phyloP scores from a whole-genome alignment of 2,329 filamentous ascomycete species.

The Periconia digitata region DNA sequence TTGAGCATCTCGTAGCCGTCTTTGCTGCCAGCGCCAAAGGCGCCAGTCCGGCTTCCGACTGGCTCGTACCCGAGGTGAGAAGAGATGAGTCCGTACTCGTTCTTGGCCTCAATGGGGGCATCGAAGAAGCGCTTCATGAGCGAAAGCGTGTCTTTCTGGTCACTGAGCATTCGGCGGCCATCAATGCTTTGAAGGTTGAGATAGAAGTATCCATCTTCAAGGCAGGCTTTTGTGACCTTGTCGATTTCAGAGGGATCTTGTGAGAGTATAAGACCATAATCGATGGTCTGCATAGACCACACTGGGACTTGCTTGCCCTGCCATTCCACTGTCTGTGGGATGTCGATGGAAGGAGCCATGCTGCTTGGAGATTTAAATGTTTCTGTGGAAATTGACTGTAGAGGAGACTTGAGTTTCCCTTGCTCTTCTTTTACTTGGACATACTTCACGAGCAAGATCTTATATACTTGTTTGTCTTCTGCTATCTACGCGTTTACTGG shows the following conservation, averaged over 20 bases:
- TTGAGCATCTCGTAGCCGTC: conserved; percentile 40
- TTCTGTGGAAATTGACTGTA: conserved; percentile 1
- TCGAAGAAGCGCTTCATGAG: conserved; percentile 61
- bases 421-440: neutral
- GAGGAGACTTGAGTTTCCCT: conserved; percentile 9
- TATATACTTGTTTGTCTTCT: neutral
- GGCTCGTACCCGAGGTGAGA: conserved; percentile 54
- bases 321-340: conserved; percentile 31
- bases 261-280: conserved; percentile 56
- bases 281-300: conserved; percentile 48
- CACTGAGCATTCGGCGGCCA: conserved; percentile 55
- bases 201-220: conserved; percentile 59
- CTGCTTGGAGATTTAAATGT: neutral
- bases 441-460: neutral
- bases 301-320: conserved; percentile 33
- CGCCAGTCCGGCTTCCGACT: conserved; percentile 31
- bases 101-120: conserved; percentile 57
- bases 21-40: conserved; percentile 27
- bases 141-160: conserved; percentile 55
- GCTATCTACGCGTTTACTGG: neutral
- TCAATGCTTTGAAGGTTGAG: conserved; percentile 57
- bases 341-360: conserved; percentile 28
- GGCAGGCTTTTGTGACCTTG: conserved; percentile 53
- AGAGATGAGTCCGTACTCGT: conserved; percentile 57
- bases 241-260: conserved; percentile 58